Conservation (phyloP, 345 rosid species). For the Melaleuca quinquenervia region DNA sequence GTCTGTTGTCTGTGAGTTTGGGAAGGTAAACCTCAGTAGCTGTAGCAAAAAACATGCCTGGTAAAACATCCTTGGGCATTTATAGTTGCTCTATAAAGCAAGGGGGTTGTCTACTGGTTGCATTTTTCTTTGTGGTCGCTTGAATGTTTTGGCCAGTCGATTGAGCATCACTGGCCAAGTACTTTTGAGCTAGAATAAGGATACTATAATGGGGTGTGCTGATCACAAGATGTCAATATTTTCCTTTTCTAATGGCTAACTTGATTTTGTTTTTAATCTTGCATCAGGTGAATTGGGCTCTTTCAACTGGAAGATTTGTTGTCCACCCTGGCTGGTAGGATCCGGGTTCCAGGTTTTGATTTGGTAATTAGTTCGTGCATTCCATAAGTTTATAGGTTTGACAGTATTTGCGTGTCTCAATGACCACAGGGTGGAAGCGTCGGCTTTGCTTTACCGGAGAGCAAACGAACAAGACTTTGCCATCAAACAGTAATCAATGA, state of each 20-base stretch:
- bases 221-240: background rate
- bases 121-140: background rate
- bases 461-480: conserved; percentile 83
- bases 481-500: conserved; percentile 29
- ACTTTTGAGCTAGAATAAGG: background rate
- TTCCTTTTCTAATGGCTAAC: background rate
- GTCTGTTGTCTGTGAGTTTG: background rate
- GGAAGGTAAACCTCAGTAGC: background rate
- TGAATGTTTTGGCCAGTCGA: background rate
- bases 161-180: background rate
- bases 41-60: background rate
- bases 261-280: background rate
- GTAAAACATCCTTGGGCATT: background rate
- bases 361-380: background rate
- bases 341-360: background rate
- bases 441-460: conserved; percentile 91
- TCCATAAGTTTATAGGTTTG: conserved; percentile 1
- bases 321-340: conserved; percentile 97
- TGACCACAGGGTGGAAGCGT: conserved; percentile 93
- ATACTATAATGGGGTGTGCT: background rate
- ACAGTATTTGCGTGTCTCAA: background rate
- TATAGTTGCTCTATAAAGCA: background rate
- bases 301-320: conserved; percentile 61
- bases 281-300: conserved; percentile 94
- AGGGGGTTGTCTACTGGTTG: background rate